Evolutionary conservation across 2,329 filamentous ascomycete genomes (phyloP), one percentile per base, ranked within the genome.

Genomic region (Coleophoma crateriformis): DNA sequence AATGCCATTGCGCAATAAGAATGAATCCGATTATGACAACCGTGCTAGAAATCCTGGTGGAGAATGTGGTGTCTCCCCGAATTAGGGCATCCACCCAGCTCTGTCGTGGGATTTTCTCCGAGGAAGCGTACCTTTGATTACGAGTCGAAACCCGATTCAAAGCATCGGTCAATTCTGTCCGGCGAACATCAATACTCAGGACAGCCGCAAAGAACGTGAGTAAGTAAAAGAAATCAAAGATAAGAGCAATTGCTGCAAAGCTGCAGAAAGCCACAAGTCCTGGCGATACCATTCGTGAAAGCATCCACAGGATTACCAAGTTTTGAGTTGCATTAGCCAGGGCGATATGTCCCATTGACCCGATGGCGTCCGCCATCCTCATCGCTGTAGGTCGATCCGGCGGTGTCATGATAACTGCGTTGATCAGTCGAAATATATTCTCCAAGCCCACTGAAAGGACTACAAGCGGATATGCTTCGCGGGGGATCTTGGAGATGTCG

Each of bases 131-230:
- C 15, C 54, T 54, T 20, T 61, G 61, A 41, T 63, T 67, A 13
- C 71, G 70, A 37, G 75, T 70, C 1, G 74, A 73, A 2, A 73
- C 76, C 57, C 54, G 50, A 33, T 73, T 81, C 10, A 91, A 69
- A 2, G 85, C 84, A 62, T 92, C 87, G 57, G 83, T 82, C 0
- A 92, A 76, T 68, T 92, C 88, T 50, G 86, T 81, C 57, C 88
- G 77, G 19, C 84, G 79, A 10, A 92, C 86, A 64, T 92, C 88
- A 40, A 92, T 83, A 60, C 86, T 90, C 20, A 92, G 71, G 12
- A 92, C 86, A 1, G 87, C 82, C 3, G 90, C 73, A 61, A 92
- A 91, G 68, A 90, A 91, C 0, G 87, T 91, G 7, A 88, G 77
- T 19, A 90, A 74, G 60, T 87, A 90, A 60, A 90, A 82, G 54